Percentiles rank a stretch among this genome's conserved stretches.
These are phyloP conservation scores for Brettanomyces naardenensis DNA, from an alignment of 805 yeast genomes.

Conservation along the genomic window DNA sequence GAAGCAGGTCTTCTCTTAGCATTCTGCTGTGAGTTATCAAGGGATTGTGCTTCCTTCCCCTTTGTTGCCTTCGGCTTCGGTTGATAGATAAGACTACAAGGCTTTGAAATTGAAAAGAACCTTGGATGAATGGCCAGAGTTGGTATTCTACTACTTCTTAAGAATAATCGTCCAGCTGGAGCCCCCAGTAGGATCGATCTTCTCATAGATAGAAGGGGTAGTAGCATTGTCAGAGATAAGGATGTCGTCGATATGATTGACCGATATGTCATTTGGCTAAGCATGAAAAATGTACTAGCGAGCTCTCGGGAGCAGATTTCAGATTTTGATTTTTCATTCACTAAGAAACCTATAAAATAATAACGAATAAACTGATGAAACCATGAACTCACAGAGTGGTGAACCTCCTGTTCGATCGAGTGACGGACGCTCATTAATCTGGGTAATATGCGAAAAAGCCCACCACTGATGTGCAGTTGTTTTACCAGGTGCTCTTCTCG, in stretches of 20 bases:
- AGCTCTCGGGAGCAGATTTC: not conserved
- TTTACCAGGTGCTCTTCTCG: too few relatives aligned
- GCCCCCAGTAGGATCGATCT: not conserved
- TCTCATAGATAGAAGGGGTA: slow-evolving; percentile 1
- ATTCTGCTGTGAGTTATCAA: slow-evolving; percentile 3
- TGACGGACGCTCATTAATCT: too few relatives aligned
- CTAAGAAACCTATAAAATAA: too few relatives aligned
- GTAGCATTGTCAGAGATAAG: not conserved
- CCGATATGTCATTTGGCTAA: too few relatives aligned
- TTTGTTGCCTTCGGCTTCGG: slow-evolving; percentile 16
- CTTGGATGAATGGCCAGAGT: too few relatives aligned
- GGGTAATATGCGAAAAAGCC: too few relatives aligned
- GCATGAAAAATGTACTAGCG: too few relatives aligned
- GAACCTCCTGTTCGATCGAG: too few relatives aligned
- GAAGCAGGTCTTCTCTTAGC: slow-evolving; percentile 10
- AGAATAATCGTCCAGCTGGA: not conserved
- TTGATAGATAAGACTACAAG: slow-evolving; percentile 15
- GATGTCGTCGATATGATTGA: too few relatives aligned
- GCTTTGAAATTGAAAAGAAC: slow-evolving; percentile 1
- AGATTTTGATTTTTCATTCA: not conserved
- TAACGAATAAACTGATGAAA: too few relatives aligned
- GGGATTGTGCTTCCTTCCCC: slow-evolving; percentile 3
- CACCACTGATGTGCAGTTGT: too few relatives aligned
- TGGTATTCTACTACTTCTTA: not conserved
- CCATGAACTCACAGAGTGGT: too few relatives aligned